Conservation (phyloP, 768 basidiomycete genomes). For the Gloeostereum incarnatum region DNA sequence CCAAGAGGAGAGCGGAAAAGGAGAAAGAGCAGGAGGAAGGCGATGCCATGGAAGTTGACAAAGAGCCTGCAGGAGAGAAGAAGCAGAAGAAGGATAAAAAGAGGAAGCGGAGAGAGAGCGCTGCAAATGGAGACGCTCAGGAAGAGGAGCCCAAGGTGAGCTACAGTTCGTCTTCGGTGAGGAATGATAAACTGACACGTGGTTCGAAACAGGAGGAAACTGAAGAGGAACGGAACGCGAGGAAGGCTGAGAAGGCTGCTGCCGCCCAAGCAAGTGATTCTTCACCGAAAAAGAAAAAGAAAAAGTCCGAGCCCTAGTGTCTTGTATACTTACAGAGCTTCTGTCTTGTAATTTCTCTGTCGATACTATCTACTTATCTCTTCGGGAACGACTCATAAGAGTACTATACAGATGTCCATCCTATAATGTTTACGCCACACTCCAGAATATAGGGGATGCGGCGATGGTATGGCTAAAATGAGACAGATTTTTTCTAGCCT, state of each 20-base stretch:
- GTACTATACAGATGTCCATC: too few species aligned
- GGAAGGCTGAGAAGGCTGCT: slow-evolving; percentile 68
- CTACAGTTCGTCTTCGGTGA: slow-evolving; percentile 5
- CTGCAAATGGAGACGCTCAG: slow-evolving; percentile 34
- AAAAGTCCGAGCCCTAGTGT: slow-evolving; percentile 31
- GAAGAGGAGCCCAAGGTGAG: slow-evolving; percentile 29
- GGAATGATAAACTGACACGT: slow-evolving; percentile 5
- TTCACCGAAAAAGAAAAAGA: slow-evolving; percentile 53
- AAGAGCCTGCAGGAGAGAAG: slow-evolving; percentile 17
- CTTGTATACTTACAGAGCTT: slow-evolving; percentile 9
- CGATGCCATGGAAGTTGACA: slow-evolving; percentile 36
- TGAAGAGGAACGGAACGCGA: slow-evolving; percentile 76
- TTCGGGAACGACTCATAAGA: too few species aligned
- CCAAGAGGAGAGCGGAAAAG: slow-evolving; percentile 57
- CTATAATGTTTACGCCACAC: too few species aligned
- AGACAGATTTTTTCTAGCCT: too few species aligned
- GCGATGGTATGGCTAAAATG: too few species aligned
- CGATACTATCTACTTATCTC: too few species aligned
- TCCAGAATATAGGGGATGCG: too few species aligned
- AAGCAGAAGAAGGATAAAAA: slow-evolving; percentile 24
- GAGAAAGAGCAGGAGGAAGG: slow-evolving; percentile 19
- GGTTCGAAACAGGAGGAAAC: slow-evolving; percentile 45
- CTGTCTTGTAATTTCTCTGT: slow-evolving; percentile 9
- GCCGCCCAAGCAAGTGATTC: slow-evolving; percentile 32
- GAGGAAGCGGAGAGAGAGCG: slow-evolving; percentile 49